Percentiles rank a stretch among this genome's conserved stretches.
Conservation (phyloP, 495 filamentous ascomycete species). For the Lophiotrema nucula region DNA sequence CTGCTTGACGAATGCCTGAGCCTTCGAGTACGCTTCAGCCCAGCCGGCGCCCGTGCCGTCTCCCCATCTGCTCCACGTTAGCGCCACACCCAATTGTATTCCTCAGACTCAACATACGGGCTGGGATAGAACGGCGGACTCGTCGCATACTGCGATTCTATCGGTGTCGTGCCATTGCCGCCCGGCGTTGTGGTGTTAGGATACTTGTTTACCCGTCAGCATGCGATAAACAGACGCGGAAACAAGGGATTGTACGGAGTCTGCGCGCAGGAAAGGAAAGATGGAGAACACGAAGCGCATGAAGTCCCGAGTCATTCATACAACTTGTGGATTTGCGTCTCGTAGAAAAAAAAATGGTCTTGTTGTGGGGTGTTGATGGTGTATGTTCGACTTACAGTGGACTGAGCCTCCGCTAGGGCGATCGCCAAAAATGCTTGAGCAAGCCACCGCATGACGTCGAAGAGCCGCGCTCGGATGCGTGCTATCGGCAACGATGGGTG, state of each 20-base stretch:
- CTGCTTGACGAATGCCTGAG: slow-evolving; percentile 74
- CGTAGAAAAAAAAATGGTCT: neutral
- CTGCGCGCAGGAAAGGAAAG: slow-evolving; percentile 30
- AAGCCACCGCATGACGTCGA: slow-evolving; percentile 29
- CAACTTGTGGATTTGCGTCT: slow-evolving; percentile 1
- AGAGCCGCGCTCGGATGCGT: neutral
- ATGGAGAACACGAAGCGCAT: slow-evolving; percentile 20
- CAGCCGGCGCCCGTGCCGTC: slow-evolving; percentile 64
- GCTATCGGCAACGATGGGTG: neutral
- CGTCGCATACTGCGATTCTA: slow-evolving; percentile 10
- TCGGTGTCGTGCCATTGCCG: slow-evolving; percentile 17
- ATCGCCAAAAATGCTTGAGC: slow-evolving; percentile 28
- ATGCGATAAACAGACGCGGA: slow-evolving; percentile 6
- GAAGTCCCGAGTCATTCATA: slow-evolving; percentile 20
- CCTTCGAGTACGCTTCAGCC: slow-evolving; percentile 74
- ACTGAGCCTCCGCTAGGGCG: slow-evolving; percentile 12
- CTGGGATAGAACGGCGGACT: slow-evolving; percentile 70
- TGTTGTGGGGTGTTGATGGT: neutral
- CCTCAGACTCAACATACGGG: slow-evolving; percentile 15
- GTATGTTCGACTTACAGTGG: slow-evolving; percentile 1
- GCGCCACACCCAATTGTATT: slow-evolving; percentile 41
- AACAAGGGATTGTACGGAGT: slow-evolving; percentile 4
- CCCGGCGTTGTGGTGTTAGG: slow-evolving; percentile 15
- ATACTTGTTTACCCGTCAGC: slow-evolving; percentile 31
- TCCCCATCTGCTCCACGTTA: slow-evolving; percentile 82